Conservation (phyloP, 495 filamentous ascomycete genomes). For the Tuber brumale region DNA sequence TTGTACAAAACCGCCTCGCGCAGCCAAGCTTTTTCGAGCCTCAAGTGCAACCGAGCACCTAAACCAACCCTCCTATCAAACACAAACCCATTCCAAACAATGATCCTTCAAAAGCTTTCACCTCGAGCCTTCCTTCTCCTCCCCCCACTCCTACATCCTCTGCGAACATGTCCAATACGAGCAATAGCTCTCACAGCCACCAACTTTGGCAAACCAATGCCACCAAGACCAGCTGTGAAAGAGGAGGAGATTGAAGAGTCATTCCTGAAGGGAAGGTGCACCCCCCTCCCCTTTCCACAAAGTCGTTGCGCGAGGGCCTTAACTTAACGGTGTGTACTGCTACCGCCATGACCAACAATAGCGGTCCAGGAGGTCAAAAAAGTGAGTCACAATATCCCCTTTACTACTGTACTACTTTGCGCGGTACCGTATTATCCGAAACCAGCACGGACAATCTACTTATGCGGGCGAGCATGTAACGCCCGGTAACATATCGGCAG, state of each 20-base stretch:
- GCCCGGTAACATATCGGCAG: not conserved
- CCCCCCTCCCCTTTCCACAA: not conserved
- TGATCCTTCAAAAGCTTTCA: not conserved
- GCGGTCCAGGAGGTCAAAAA: constrained; percentile 91
- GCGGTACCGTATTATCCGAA: not conserved
- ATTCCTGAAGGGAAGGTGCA: constrained; percentile 68
- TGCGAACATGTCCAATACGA: not conserved
- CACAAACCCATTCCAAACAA: not conserved
- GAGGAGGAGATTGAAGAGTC: constrained; percentile 73
- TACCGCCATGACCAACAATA: constrained; percentile 35
- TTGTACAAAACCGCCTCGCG: not conserved
- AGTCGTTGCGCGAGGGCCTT: not conserved
- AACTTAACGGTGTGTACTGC: not conserved
- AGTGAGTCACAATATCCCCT: constrained; percentile 50
- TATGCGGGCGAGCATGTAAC: not conserved
- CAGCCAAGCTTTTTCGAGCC: constrained; percentile 4
- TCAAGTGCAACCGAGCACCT: not conserved
- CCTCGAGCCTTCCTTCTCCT: not conserved
- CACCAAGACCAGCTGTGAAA: constrained; percentile 63
- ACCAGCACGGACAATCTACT: not conserved
- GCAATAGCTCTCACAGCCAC: not conserved
- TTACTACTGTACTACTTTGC: not conserved
- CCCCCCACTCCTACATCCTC: not conserved
- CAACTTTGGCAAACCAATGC: constrained; percentile 52
- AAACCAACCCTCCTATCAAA: not conserved